Evolutionary conservation across 139 green algal genomes (phyloP).

Genomic region (Chlamydomonas applanata): DNA sequence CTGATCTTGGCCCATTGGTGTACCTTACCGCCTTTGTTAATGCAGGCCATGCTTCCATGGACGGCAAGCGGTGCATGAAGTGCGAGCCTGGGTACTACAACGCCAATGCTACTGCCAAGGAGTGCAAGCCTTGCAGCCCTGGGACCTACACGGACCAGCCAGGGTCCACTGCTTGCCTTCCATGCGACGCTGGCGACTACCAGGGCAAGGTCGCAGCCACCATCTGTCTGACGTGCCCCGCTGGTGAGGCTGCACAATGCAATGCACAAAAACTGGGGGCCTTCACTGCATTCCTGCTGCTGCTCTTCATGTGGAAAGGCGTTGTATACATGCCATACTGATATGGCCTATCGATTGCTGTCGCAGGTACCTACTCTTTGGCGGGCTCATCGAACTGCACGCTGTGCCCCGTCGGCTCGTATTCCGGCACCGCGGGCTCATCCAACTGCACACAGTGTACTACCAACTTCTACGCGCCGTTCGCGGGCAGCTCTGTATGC

Average conservation of each 20-base stretch:
- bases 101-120: not conserved
- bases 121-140: not conserved
- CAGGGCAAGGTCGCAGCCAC: not conserved
- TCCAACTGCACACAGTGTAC: not conserved
- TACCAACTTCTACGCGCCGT: not conserved
- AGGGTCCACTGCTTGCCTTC: not conserved
- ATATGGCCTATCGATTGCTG: no score
- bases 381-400: not conserved
- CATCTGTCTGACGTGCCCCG: slow-evolving; percentile 4
- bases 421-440: not conserved
- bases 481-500: not conserved
- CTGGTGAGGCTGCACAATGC: not conserved
- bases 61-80: slow-evolving; percentile 2
- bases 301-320: no score
- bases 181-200: not conserved
- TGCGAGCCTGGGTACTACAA: slow-evolving; percentile 1
- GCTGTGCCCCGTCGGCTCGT: not conserved
- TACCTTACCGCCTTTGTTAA: no score
- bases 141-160: not conserved
- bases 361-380: not conserved
- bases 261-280: no score
- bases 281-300: no score
- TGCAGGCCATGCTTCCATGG: not conserved
- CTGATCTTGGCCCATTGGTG: no score
- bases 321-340: no score